Percentiles rank a stretch among this genome's conserved stretches.
phyloP scores from a whole-genome alignment of 495 filamentous ascomycete species.

The Penicillium herquei region DNA sequence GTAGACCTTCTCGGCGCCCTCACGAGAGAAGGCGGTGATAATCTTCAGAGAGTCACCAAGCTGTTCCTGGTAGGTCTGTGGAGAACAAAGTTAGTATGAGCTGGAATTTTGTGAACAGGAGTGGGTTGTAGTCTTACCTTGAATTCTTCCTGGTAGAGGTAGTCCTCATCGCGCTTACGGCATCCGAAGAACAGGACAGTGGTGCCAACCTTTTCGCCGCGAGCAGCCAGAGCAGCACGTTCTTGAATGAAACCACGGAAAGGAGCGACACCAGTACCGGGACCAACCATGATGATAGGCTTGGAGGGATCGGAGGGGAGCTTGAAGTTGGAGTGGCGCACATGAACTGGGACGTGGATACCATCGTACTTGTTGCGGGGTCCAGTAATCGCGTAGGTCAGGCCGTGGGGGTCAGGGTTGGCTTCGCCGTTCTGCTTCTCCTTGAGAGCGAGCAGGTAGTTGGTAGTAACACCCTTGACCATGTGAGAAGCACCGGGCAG shows the following conservation, averaged over 20 bases:
- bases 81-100: background rate
- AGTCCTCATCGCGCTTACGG: slow-evolving; percentile 81
- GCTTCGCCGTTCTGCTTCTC: slow-evolving; percentile 94
- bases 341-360: slow-evolving; percentile 91
- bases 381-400: slow-evolving; percentile 85
- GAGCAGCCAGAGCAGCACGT: slow-evolving; percentile 73
- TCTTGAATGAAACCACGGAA: slow-evolving; percentile 97
- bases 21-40: slow-evolving; percentile 90
- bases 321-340: slow-evolving; percentile 99
- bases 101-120: background rate
- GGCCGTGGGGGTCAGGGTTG: slow-evolving; percentile 78
- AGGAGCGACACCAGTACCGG: slow-evolving; percentile 94
- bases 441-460: slow-evolving; percentile 94
- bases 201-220: slow-evolving; percentile 81
- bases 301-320: slow-evolving; percentile 92
- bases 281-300: slow-evolving; percentile 93
- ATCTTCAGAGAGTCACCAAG: slow-evolving; percentile 86
- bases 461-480: slow-evolving; percentile 93
- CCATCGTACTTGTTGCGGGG: slow-evolving; percentile 97
- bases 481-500: slow-evolving; percentile 77
- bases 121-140: slow-evolving; percentile 60
- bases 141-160: slow-evolving; percentile 89
- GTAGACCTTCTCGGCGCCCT: slow-evolving; percentile 81
- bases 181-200: slow-evolving; percentile 95
- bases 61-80: slow-evolving; percentile 72